phyloP scores from a whole-genome alignment of 768 basidiomycete species.

The Paxillus ammoniavirescens region DNA sequence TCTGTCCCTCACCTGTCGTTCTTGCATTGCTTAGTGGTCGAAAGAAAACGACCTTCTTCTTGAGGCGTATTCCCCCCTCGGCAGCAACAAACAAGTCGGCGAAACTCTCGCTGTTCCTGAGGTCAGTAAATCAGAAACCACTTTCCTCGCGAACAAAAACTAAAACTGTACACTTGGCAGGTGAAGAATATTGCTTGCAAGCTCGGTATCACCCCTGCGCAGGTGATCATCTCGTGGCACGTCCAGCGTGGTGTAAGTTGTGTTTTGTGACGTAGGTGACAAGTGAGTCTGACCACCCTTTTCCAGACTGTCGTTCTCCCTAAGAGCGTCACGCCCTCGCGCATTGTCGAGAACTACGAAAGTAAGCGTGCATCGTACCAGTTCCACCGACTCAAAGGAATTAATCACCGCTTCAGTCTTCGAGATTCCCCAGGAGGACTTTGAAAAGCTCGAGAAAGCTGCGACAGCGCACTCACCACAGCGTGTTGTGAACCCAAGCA shows the following conservation, averaged over 20 bases:
- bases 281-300: background rate
- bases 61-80: conserved; percentile 78
- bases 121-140: conserved; percentile 26
- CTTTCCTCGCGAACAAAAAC: background rate
- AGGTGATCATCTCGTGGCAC: conserved; percentile 74
- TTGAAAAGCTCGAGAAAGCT: conserved; percentile 40
- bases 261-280: background rate
- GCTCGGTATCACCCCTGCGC: conserved; percentile 70
- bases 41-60: conserved; percentile 63
- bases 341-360: conserved; percentile 70
- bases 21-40: conserved; percentile 49
- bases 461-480: conserved; percentile 50
- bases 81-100: conserved; percentile 56
- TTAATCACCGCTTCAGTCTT: conserved; percentile 21
- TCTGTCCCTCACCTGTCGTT: background rate
- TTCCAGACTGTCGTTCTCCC: conserved; percentile 66
- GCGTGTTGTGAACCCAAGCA: conserved; percentile 60
- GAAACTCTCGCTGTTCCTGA: conserved; percentile 58
- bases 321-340: conserved; percentile 71
- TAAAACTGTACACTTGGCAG: conserved; percentile 20
- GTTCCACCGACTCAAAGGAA: background rate
- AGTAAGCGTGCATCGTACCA: conserved; percentile 32
- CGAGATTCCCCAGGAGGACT: conserved; percentile 36
- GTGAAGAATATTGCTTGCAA: conserved; percentile 58
- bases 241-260: conserved; percentile 67